These are phyloP conservation scores for Sicyos baderoa DNA, from an alignment of 306 rosid genomes.

Conservation along the genomic window DNA sequence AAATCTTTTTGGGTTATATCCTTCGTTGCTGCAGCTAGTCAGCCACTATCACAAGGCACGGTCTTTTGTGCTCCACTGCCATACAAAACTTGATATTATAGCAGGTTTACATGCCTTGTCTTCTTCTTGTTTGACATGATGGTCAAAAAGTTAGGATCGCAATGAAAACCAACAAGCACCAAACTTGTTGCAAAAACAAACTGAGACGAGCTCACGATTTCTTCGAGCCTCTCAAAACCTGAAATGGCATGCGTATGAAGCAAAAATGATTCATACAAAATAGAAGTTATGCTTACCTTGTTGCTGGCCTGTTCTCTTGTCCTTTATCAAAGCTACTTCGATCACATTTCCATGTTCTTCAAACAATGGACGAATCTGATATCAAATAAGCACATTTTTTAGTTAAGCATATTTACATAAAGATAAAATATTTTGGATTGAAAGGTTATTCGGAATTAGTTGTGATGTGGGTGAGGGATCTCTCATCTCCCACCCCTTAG, in stretches of 20 bases:
- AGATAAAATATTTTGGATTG: too few relatives aligned
- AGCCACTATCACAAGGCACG: constrained; percentile 59
- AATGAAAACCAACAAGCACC: constrained; percentile 74
- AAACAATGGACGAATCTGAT: constrained; percentile 74
- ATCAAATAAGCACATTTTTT: neutral
- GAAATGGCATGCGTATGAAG: constrained; percentile 53
- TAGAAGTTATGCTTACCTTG: constrained; percentile 56
- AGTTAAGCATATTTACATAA: neutral
- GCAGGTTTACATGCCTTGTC: constrained; percentile 49
- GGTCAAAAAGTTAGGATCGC: constrained; percentile 44
- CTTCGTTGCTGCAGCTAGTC: constrained; percentile 49
- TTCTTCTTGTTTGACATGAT: constrained; percentile 52
- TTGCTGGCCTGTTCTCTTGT: constrained; percentile 88
- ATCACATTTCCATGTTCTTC: constrained; percentile 87
- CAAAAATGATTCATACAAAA: constrained; percentile 33
- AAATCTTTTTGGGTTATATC: constrained; percentile 39
- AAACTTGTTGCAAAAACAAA: constrained; percentile 73
- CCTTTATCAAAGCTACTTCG: constrained; percentile 88
- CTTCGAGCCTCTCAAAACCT: constrained; percentile 79
- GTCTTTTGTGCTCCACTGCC: constrained; percentile 67
- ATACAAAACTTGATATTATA: constrained; percentile 47
- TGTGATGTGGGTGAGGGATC: too few relatives aligned
- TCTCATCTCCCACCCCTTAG: too few relatives aligned
- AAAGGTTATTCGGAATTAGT: too few relatives aligned
- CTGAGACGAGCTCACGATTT: constrained; percentile 72